These are phyloP conservation scores for Metschnikowia lunata DNA, from an alignment of 805 yeast species.

Conservation along the genomic window DNA sequence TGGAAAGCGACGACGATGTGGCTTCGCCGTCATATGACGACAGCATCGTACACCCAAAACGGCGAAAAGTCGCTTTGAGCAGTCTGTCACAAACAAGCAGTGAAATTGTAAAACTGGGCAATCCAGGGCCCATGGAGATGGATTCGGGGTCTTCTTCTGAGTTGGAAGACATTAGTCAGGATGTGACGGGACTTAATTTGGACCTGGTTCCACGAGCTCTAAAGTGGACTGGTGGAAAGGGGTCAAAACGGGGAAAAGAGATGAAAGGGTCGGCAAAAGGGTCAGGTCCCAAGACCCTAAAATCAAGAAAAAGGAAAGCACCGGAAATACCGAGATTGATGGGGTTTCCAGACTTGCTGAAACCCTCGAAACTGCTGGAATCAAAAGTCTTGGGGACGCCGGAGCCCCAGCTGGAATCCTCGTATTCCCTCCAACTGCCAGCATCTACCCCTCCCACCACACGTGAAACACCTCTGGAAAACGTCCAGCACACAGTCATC, in stretches of 20 bases:
- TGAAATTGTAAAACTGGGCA: background rate
- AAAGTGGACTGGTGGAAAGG: too few species aligned
- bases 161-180: slow-evolving; percentile 20
- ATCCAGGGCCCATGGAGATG: background rate
- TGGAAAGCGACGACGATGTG: slow-evolving; percentile 5
- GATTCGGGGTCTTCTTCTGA: slow-evolving; percentile 16
- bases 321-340: background rate
- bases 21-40: slow-evolving; percentile 21
- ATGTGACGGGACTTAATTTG: slow-evolving; percentile 9
- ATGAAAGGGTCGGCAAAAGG: too few species aligned
- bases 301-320: too few species aligned
- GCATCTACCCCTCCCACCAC: background rate
- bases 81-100: slow-evolving; percentile 6
- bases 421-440: background rate
- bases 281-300: too few species aligned
- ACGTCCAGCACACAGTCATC: slow-evolving; percentile 10
- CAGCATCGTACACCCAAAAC: slow-evolving; percentile 23
- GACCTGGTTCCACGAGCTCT: background rate
- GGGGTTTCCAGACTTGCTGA: background rate
- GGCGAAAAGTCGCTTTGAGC: slow-evolving; percentile 3
- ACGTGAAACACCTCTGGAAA: background rate
- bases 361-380: background rate
- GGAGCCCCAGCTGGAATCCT: background rate
- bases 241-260: too few species aligned
- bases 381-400: background rate